Evolutionary conservation across 192 early-diverging fungal genomes (phyloP).

Genomic region (Chytriomyces confervae): DNA sequence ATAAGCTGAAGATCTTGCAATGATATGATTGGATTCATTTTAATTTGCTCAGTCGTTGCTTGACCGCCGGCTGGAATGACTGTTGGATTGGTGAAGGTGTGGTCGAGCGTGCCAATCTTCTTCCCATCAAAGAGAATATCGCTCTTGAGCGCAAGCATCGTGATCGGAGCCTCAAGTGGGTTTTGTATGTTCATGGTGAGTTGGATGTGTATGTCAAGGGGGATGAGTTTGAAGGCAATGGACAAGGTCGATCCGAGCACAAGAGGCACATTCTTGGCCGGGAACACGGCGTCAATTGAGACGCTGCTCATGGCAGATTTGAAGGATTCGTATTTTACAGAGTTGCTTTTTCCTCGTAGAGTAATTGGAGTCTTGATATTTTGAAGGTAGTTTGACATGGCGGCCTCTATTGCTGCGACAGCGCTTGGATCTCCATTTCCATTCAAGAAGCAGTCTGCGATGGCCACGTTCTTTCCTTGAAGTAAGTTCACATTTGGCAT

Average conservation of each 20-base stretch:
- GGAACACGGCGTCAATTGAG: slow-evolving; percentile 6
- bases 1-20: not conserved
- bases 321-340: slow-evolving; percentile 21
- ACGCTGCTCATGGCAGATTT: slow-evolving; percentile 1
- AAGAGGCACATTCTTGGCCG: not conserved
- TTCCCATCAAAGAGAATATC: not conserved
- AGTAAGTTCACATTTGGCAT: slow-evolving; percentile 9
- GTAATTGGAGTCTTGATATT: not conserved
- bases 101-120: slow-evolving; percentile 4
- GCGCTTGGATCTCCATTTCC: not conserved
- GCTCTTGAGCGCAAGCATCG: not conserved
- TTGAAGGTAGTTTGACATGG: not conserved
- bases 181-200: slow-evolving; percentile 8
- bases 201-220: not conserved
- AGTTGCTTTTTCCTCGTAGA: slow-evolving; percentile 5
- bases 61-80: not conserved
- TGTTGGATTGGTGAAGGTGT: not conserved
- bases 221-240: not conserved
- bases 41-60: slow-evolving; percentile 1
- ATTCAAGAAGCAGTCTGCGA: not conserved
- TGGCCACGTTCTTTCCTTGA: slow-evolving; percentile 12
- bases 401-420: not conserved
- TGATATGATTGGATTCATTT: not conserved
- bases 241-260: not conserved
- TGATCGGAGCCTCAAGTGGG: slow-evolving; percentile 18